A percentile compares a stretch with the other conserved stretches of the same genome.
phyloP scores from a whole-genome alignment of 331 rosid species.

The Acacia pycnantha region DNA sequence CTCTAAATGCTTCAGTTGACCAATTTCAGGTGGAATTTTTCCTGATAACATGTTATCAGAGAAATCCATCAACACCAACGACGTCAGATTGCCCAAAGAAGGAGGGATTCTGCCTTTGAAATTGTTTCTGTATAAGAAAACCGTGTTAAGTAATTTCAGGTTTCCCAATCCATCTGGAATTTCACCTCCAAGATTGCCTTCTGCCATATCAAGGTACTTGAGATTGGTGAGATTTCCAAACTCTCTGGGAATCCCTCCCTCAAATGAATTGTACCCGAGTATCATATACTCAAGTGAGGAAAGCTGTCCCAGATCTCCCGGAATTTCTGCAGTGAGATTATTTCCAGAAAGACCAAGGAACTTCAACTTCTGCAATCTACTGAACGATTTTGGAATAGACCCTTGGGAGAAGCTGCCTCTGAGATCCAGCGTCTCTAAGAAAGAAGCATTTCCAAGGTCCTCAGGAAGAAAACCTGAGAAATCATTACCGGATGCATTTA shows the following conservation, averaged over 20 bases:
- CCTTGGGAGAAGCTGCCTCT: constrained; percentile 88
- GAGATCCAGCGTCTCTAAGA: constrained; percentile 75
- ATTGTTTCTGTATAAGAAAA: constrained; percentile 71
- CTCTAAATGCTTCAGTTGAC: constrained; percentile 66
- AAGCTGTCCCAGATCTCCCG: constrained; percentile 73
- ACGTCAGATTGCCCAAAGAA: constrained; percentile 48
- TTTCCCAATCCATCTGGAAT: constrained; percentile 71
- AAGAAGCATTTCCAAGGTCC: constrained; percentile 76
- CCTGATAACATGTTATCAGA: constrained; percentile 82
- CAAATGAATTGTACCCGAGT: constrained; percentile 78
- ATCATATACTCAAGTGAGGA: constrained; percentile 70
- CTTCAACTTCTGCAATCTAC: constrained; percentile 68
- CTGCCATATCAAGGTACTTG: constrained; percentile 87
- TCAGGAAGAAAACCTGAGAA: constrained; percentile 70
- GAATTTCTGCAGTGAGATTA: constrained; percentile 75
- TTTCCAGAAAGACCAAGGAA: constrained; percentile 97
- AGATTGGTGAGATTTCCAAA: constrained; percentile 83
- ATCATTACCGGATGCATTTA: constrained; percentile 85
- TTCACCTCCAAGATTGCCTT: constrained; percentile 75
- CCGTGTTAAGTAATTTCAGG: constrained; percentile 57
- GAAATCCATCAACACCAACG: constrained; percentile 67
- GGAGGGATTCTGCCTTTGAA: constrained; percentile 67
- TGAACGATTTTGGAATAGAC: constrained; percentile 58
- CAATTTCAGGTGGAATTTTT: constrained; percentile 63
- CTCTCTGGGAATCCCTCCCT: constrained; percentile 71